These are phyloP conservation scores for Colletotrichum magnum DNA, from an alignment of 2,329 filamentous ascomycete species.

Conservation along the genomic window DNA sequence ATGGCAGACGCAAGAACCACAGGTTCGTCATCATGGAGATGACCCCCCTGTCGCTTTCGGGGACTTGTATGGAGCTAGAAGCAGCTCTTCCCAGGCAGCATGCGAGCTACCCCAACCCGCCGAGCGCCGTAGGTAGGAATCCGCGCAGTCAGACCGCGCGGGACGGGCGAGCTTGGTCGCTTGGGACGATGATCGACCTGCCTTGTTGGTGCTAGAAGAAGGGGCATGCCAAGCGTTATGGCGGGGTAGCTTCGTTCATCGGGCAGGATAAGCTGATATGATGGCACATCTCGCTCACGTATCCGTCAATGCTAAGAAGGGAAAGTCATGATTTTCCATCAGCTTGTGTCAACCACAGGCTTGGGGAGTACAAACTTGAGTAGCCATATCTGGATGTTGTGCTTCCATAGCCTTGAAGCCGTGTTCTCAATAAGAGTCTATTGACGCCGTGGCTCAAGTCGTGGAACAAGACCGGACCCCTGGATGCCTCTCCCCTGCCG, in stretches of 20 bases:
- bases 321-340: too few species aligned
- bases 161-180: background rate
- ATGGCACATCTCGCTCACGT: constrained; percentile 12
- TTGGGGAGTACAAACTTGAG: background rate
- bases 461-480: too few species aligned
- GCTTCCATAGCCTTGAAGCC: too few species aligned
- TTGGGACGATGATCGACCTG: constrained; percentile 24
- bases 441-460: too few species aligned
- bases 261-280: constrained; percentile 25
- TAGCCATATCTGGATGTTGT: too few species aligned
- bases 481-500: too few species aligned
- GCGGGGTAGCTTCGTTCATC: constrained; percentile 17
- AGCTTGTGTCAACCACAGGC: background rate
- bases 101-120: background rate
- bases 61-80: background rate
- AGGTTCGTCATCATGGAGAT: constrained; percentile 14
- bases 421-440: too few species aligned
- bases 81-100: background rate
- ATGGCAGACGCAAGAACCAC: background rate
- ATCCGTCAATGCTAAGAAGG: background rate
- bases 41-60: constrained; percentile 3
- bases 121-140: too few species aligned
- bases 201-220: constrained; percentile 32
- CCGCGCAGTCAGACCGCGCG: constrained; percentile 13
- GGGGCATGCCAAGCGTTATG: constrained; percentile 20